These are phyloP conservation scores for Diutina mesorugosa DNA, from an alignment of 1,139 yeast genomes.

Conservation along the genomic window DNA sequence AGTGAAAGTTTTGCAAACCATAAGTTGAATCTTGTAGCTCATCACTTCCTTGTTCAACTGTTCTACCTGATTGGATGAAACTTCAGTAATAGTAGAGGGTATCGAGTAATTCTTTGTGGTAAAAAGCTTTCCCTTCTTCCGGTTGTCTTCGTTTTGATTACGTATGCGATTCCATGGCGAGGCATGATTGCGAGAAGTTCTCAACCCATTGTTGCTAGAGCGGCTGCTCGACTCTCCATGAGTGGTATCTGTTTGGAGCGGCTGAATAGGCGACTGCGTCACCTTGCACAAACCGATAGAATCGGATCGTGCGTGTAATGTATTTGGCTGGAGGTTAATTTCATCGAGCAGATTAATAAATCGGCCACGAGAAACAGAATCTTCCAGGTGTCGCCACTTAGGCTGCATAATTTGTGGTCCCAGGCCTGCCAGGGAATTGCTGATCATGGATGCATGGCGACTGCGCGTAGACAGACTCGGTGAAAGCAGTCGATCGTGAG, in stretches of 20 bases:
- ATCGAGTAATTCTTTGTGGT: neutral
- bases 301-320: neutral
- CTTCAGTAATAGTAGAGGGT: neutral
- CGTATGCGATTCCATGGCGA: neutral
- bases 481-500: neutral
- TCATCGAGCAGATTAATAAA: neutral
- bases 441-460: neutral
- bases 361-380: neutral
- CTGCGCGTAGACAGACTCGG: neutral
- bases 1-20: conserved; percentile 27
- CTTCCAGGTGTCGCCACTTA: neutral
- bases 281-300: neutral
- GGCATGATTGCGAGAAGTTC: neutral
- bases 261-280: neutral
- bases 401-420: neutral
- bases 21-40: conserved; percentile 29
- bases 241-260: neutral
- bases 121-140: neutral
- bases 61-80: conserved; percentile 6
- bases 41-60: conserved; percentile 27
- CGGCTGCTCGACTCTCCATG: neutral
- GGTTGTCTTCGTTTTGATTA: neutral
- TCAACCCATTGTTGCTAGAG: neutral
- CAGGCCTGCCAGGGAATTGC: neutral
- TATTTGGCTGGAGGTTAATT: neutral